Evolutionary conservation across 805 yeast species (phyloP), one percentile per base, ranked within the genome.

Genomic region (Metschnikowia borealis): DNA sequence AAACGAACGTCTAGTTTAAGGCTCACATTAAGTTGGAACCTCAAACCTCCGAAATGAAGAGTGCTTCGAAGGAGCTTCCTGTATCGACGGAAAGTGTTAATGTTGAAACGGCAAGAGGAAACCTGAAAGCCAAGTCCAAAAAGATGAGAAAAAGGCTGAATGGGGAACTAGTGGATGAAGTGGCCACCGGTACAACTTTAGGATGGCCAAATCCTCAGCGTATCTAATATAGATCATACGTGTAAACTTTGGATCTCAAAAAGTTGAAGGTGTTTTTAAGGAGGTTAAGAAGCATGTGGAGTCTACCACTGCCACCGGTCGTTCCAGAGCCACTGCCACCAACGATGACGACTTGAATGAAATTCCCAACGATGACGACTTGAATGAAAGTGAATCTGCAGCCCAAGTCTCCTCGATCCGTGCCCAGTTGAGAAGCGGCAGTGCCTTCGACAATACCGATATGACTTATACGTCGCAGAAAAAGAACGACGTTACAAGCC

Each of bases 1-100:
- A 94, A 92, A 21, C 98, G 99, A 47, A 94, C 98, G n/a, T 60
- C 44, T 77, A 73, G 52, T 70, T 73, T 53, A 64, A 63, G 47
- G 70, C 67, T 50, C 62, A 72, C 48, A 64, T 71, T 62, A 65
- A 68, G 54, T 57, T 66, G 44, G 69, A 59, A 48, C 50, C 54
- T 29, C 10, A 20, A 14, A 15, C 6, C 32, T 14, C n/a, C 14
- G 31, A 10, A n/a, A n/a, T 14, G 8, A 23, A 21, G 2, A 15
- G 31, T 7, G 20, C 10, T 26, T 14, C 17, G 5, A 26, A 26
- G n/a, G 23, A 26, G 20, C 13, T 11, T 11, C 11, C 26, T 1
- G 33, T 6, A 13, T 11, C 20, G 1, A 39, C 34, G 2, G 43
- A 23, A 5, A 10, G 21, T 6, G n/a, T 4, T 39, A 11, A 14